Percentiles rank a stretch among this genome's conserved stretches.
Evolutionary conservation across 192 early-diverging fungal species (phyloP).

Genomic region (Oehlia diaphana): DNA sequence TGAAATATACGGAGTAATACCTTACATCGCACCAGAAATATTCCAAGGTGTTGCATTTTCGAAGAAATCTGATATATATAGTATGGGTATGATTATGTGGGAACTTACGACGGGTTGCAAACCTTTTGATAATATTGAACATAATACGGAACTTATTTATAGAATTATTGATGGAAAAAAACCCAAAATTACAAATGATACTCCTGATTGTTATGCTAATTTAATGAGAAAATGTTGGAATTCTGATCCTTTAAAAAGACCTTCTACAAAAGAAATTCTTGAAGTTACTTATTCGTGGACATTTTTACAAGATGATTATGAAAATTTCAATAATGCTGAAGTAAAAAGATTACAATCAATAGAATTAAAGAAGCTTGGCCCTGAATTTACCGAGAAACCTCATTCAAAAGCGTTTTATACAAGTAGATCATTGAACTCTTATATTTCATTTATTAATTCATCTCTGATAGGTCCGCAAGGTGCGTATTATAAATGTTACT

Average conservation of each 20-base stretch:
- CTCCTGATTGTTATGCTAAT: background rate
- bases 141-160: background rate
- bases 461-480: too few species aligned
- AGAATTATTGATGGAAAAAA: background rate
- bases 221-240: background rate
- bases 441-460: background rate
- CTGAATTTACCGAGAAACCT: background rate
- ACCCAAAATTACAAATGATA: background rate
- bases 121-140: background rate
- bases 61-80: background rate
- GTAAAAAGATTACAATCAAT: background rate
- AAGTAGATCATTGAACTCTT: background rate
- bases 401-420: background rate
- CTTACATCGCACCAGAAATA: background rate
- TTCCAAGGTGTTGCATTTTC: background rate
- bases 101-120: background rate
- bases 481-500: too few species aligned
- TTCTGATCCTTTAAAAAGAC: background rate
- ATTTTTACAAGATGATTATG: background rate
- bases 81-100: background rate
- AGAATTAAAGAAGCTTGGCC: background rate
- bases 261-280: background rate
- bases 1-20: background rate
- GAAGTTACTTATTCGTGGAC: background rate
- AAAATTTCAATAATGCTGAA: background rate